A percentile compares a stretch with the other conserved stretches of the same genome.
These are phyloP conservation scores for Gracilaria gracilis DNA, from an alignment of 23 red algal genomes.

Conservation along the genomic window DNA sequence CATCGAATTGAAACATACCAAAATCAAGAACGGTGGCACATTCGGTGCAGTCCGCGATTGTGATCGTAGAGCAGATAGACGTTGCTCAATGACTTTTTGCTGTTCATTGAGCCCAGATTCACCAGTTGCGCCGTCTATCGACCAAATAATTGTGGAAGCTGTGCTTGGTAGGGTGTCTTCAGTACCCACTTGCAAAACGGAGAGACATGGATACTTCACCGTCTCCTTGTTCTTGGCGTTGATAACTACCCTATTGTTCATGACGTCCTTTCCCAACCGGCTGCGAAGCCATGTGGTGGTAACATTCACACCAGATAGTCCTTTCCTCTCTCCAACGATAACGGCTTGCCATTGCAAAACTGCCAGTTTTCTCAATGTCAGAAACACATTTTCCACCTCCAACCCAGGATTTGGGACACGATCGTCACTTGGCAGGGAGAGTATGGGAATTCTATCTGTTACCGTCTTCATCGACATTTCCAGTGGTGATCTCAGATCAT, in stretches of 20 bases:
- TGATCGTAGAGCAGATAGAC: background rate
- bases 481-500: background rate
- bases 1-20: conserved; percentile 22
- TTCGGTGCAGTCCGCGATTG: background rate
- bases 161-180: background rate
- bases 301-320: background rate
- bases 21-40: background rate
- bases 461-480: background rate
- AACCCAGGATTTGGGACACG: background rate
- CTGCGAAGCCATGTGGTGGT: conserved; percentile 16
- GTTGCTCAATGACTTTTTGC: background rate
- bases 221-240: background rate
- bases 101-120: background rate
- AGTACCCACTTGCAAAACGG: background rate
- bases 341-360: conserved; percentile 28
- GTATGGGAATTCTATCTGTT: conserved; percentile 25
- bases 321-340: background rate
- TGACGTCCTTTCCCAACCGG: background rate
- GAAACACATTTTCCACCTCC: background rate
- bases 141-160: conserved; percentile 17
- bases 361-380: background rate
- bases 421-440: background rate
- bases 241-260: background rate
- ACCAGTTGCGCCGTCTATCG: background rate
- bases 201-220: conserved; percentile 1